Conservation (phyloP, 148 eudicot genomes). For the Bassia scoparia region DNA sequence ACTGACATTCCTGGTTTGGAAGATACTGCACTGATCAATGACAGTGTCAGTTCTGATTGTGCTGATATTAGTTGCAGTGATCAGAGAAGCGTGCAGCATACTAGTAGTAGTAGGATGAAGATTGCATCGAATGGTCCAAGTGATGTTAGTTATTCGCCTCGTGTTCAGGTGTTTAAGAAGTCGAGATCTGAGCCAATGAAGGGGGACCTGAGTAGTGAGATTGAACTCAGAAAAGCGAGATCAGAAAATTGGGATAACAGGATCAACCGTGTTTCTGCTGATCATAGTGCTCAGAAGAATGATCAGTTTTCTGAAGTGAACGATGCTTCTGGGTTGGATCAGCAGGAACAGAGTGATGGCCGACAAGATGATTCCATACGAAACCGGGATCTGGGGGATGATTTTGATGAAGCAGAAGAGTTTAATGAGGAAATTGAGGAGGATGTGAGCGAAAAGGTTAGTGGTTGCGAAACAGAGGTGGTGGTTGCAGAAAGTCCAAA, state of each 20-base stretch:
- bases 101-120: background rate
- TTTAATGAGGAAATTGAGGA: background rate
- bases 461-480: background rate
- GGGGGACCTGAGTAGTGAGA: background rate
- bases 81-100: background rate
- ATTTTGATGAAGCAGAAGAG: background rate
- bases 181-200: conserved; percentile 28
- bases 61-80: background rate
- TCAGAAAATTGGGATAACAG: conserved; percentile 14
- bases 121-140: too few species aligned
- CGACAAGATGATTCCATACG: background rate
- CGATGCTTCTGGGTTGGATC: background rate
- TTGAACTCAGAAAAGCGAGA: conserved; percentile 36
- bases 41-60: background rate
- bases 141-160: background rate
- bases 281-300: too few species aligned
- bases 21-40: background rate
- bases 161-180: conserved; percentile 7
- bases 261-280: too few species aligned
- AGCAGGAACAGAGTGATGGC: background rate
- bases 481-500: background rate
- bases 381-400: background rate
- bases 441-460: background rate
- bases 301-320: too few species aligned
- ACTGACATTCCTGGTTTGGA: background rate